phyloP scores from a whole-genome alignment of 352 stramenopile species.

The Hyaloperonospora arabidopsidis region DNA sequence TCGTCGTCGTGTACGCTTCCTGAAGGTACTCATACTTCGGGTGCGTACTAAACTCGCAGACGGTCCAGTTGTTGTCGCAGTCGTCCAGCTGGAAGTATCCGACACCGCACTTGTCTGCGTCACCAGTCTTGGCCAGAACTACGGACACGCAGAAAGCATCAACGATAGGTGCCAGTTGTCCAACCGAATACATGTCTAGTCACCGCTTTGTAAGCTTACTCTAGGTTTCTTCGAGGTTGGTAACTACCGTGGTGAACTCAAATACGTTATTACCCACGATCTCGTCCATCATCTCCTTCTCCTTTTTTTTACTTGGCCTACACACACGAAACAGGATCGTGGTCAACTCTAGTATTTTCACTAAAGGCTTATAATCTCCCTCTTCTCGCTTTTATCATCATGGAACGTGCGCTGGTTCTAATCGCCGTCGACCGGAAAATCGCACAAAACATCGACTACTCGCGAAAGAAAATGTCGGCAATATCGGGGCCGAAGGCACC shows the following conservation, averaged over 20 bases:
- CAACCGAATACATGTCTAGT: too few species aligned
- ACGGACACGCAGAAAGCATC: not conserved
- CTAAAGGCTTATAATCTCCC: slow-evolving; percentile 39
- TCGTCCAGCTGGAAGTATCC: slow-evolving; percentile 62
- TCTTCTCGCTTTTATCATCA: slow-evolving; percentile 55
- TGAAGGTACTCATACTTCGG: slow-evolving; percentile 70
- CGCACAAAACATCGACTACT: slow-evolving; percentile 50
- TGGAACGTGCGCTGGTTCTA: slow-evolving; percentile 50
- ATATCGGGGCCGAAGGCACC: slow-evolving; percentile 62
- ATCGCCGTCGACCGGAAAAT: slow-evolving; percentile 46
- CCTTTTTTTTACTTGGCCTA: slow-evolving; percentile 67
- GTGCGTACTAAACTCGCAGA: slow-evolving; percentile 58
- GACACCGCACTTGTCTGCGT: slow-evolving; percentile 63
- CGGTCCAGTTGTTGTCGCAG: slow-evolving; percentile 52
- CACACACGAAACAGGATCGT: slow-evolving; percentile 1
- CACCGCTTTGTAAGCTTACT: not conserved
- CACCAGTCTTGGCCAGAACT: slow-evolving; percentile 38
- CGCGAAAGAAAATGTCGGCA: slow-evolving; percentile 47
- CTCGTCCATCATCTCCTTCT: slow-evolving; percentile 52
- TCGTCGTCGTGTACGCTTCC: slow-evolving; percentile 64
- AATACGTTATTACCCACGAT: slow-evolving; percentile 72
- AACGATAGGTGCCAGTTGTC: too few species aligned
- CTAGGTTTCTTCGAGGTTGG: not conserved
- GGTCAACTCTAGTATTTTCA: not conserved
- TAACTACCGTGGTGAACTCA: slow-evolving; percentile 58